A percentile compares a stretch with the other conserved stretches of the same genome.
Evolutionary conservation across 1,139 yeast species (phyloP).

Genomic region (Candida sp.): DNA sequence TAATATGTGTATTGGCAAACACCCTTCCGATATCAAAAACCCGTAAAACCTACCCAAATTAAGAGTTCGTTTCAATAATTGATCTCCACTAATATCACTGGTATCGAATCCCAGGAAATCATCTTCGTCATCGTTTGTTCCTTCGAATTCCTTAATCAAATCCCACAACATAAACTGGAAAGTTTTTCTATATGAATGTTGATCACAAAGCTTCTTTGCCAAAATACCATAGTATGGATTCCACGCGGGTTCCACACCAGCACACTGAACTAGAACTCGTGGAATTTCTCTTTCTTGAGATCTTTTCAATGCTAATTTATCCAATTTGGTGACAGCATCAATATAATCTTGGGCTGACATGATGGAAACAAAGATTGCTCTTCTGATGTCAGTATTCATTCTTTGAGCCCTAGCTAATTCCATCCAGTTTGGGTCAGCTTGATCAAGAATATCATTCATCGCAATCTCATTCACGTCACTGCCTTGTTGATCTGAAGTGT

Average conservation of each 20-base stretch:
- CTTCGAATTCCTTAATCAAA: conserved; percentile 68
- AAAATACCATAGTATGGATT: conserved; percentile 89
- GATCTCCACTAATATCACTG: conserved; percentile 33
- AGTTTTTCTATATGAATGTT: conserved; percentile 71
- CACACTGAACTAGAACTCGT: conserved; percentile 79
- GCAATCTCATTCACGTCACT: conserved; percentile 27
- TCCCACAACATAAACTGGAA: conserved; percentile 94
- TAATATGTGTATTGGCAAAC: conserved; percentile 68
- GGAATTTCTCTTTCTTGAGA: conserved; percentile 91
- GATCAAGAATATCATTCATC: conserved; percentile 56
- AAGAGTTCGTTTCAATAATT: conserved; percentile 54
- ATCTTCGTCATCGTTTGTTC: conserved; percentile 33
- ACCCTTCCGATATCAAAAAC: conserved; percentile 64
- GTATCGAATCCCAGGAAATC: conserved; percentile 29
- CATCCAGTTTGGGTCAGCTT: conserved; percentile 83
- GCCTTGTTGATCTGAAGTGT: conserved; percentile 21
- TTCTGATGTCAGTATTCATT: conserved; percentile 93
- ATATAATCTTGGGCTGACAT: conserved; percentile 94
- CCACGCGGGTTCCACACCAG: conserved; percentile 76
- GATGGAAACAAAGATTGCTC: conserved; percentile 89
- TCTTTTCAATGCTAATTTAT: conserved; percentile 73
- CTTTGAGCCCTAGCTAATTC: conserved; percentile 82
- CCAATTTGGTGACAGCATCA: conserved; percentile 81
- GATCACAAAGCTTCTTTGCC: conserved; percentile 70
- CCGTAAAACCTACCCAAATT: conserved; percentile 85